These are phyloP conservation scores for Ilex paraguariensis DNA, from an alignment of 305 asterid genomes.

Conservation along the genomic window DNA sequence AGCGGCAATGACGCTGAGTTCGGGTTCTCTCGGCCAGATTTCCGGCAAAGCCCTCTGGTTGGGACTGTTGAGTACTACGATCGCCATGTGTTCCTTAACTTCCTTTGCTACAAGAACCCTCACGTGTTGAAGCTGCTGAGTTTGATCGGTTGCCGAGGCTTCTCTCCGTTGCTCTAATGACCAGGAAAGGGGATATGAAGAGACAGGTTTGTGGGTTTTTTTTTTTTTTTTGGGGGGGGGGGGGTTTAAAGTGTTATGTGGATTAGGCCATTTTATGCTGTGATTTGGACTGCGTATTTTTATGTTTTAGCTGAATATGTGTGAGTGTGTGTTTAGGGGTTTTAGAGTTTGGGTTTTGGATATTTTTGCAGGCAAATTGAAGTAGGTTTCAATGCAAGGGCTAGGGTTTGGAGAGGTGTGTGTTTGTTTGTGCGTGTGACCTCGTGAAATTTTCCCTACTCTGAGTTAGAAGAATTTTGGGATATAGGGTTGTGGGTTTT, in stretches of 20 bases:
- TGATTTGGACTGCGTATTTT: conserved; percentile 2
- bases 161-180: conserved; percentile 72
- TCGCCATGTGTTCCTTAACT: conserved; percentile 83
- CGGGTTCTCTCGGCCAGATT: conserved; percentile 78
- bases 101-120: conserved; percentile 87
- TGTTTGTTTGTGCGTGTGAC: too few species aligned
- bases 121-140: conserved; percentile 95
- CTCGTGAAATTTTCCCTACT: too few species aligned
- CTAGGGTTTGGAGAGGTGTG: too few species aligned
- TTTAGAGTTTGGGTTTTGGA: too few species aligned
- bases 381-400: too few species aligned
- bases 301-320: background rate
- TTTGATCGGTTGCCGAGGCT: conserved; percentile 97
- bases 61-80: conserved; percentile 79
- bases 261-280: conserved; percentile 1
- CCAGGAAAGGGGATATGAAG: conserved; percentile 51
- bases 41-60: conserved; percentile 52
- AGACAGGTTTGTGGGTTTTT: conserved; percentile 41
- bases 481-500: too few species aligned
- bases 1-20: conserved; percentile 45
- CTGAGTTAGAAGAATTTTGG: too few species aligned
- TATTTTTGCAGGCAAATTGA: too few species aligned
- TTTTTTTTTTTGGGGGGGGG: background rate
- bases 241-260: background rate
- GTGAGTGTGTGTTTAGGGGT: background rate